Conservation (phyloP, 2,329 filamentous ascomycete genomes). For the Monilinia fructicola region DNA sequence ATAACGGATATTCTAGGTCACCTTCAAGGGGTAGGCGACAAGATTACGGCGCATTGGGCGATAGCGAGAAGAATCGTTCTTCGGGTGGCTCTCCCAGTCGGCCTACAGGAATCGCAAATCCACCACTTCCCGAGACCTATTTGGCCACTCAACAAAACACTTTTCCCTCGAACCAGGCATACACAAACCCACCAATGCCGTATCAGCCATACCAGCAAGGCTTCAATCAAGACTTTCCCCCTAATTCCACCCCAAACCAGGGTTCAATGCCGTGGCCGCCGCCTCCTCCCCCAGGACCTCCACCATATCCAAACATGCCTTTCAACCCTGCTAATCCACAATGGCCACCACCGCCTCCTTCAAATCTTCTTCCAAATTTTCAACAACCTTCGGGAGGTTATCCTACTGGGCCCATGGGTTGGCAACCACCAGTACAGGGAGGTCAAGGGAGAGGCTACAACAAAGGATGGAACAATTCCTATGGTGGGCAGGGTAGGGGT, state of each 20-base stretch:
- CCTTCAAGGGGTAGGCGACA: conserved; percentile 31
- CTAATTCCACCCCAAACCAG: conserved; percentile 28
- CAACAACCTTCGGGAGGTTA: conserved; percentile 29
- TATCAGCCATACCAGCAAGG: conserved; percentile 29
- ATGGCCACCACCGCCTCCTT: conserved; percentile 25
- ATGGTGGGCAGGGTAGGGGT: conserved; percentile 29
- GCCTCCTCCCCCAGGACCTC: conserved; percentile 34
- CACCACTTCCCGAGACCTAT: conserved; percentile 21
- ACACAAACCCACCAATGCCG: conserved; percentile 27
- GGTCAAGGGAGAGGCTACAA: conserved; percentile 31
- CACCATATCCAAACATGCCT: conserved; percentile 27
- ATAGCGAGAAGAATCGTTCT: conserved; percentile 11
- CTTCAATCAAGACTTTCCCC: conserved; percentile 34
- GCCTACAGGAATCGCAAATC: conserved; percentile 23
- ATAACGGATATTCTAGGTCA: conserved; percentile 24
- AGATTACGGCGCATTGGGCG: conserved; percentile 15
- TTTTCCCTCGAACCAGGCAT: conserved; percentile 11
- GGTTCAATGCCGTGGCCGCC: conserved; percentile 25
- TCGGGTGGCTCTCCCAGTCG: conserved; percentile 11
- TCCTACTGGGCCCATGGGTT: conserved; percentile 32
- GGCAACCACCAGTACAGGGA: conserved; percentile 29
- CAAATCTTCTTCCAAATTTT: conserved; percentile 22
- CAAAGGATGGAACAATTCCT: conserved; percentile 34
- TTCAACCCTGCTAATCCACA: conserved; percentile 21
- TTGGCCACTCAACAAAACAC: conserved; percentile 2